Percentiles rank a stretch among this genome's conserved stretches.
Evolutionary conservation across 202 grass and related monocot species (phyloP).

Genomic region (Brachypodium distachyon): DNA sequence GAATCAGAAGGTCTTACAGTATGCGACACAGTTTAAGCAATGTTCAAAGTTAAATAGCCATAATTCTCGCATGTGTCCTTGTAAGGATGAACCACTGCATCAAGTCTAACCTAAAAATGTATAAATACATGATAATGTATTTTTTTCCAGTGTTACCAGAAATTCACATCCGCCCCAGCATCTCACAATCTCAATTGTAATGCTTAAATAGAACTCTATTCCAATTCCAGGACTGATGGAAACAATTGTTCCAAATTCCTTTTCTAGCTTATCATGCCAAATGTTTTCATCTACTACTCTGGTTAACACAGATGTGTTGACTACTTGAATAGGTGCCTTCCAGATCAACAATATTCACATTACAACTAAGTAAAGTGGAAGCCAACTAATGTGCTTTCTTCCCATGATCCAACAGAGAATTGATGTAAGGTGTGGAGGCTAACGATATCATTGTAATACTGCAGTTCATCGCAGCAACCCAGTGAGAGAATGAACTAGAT

Average conservation of each 20-base stretch:
- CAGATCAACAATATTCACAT: neutral
- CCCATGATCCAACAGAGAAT: neutral
- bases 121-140: neutral
- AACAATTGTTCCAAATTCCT: neutral
- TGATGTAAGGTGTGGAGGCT: neutral
- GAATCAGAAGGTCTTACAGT: neutral
- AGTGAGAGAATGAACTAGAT: neutral
- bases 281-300: neutral
- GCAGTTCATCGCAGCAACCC: neutral
- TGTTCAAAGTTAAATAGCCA: neutral
- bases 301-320: neutral
- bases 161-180: neutral
- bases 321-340: neutral
- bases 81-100: neutral
- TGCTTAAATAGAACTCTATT: neutral
- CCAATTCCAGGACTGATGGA: neutral
- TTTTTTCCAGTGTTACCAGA: neutral
- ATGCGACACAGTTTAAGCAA: neutral
- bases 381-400: neutral
- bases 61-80: neutral
- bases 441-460: neutral
- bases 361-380: neutral
- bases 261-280: conserved; percentile 11
- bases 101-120: neutral
- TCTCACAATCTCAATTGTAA: neutral